Evolutionary conservation across 805 yeast genomes (phyloP).

Genomic region (Torulaspora franciscae): DNA sequence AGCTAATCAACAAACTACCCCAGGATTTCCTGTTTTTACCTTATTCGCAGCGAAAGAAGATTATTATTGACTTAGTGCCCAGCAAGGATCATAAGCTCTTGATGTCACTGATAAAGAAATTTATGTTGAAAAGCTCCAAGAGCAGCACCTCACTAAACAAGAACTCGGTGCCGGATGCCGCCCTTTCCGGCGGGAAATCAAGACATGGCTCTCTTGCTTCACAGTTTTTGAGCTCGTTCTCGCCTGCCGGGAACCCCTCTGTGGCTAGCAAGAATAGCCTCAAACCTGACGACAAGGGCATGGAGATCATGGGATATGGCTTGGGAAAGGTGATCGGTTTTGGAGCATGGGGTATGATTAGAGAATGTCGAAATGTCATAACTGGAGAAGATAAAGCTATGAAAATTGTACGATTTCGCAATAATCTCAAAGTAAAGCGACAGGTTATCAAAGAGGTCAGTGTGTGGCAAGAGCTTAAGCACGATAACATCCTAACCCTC

Average conservation of each 20-base stretch:
- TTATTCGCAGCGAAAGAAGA: constrained; percentile 53
- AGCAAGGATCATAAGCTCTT: constrained; percentile 34
- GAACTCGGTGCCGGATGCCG: constrained; percentile 4
- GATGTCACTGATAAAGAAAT: constrained; percentile 31
- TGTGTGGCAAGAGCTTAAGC: constrained; percentile 68
- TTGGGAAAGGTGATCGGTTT: constrained; percentile 75
- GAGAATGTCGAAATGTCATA: constrained; percentile 51
- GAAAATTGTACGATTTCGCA: constrained; percentile 52
- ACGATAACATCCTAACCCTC: constrained; percentile 61
- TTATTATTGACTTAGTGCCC: constrained; percentile 37
- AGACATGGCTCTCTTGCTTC: constrained; percentile 35
- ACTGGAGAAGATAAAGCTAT: constrained; percentile 48
- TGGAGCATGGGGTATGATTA: constrained; percentile 86
- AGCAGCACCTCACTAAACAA: constrained; percentile 24
- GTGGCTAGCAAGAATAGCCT: constrained; percentile 11
- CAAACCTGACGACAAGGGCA: constrained; percentile 58
- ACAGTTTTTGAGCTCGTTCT: constrained; percentile 33
- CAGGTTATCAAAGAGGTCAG: constrained; percentile 66
- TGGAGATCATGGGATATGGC: constrained; percentile 53
- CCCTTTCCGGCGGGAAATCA: constrained; percentile 13
- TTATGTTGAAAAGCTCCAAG: constrained; percentile 23
- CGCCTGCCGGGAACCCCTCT: constrained; percentile 27
- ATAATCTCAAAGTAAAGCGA: constrained; percentile 46
- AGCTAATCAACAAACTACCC: constrained; percentile 40
- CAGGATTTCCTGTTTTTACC: constrained; percentile 52